Evolutionary conservation across 768 basidiomycete species (phyloP).

Genomic region (Lenzites betulinus): DNA sequence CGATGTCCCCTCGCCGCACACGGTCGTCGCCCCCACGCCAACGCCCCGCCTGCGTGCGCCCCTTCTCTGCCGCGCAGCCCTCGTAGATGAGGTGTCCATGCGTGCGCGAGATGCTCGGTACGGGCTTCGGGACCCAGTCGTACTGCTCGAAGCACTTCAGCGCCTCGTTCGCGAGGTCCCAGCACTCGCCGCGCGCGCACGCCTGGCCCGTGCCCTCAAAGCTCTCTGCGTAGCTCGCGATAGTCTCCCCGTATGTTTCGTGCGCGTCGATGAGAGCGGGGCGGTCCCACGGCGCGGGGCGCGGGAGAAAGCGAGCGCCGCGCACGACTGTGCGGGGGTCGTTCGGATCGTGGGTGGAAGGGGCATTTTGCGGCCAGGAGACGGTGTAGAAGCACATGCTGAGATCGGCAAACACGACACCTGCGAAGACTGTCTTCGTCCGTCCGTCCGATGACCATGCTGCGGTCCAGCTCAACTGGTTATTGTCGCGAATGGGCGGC

Average conservation of each 20-base stretch:
- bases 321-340: constrained; percentile 35
- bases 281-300: constrained; percentile 39
- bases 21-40: constrained; percentile 56
- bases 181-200: constrained; percentile 57
- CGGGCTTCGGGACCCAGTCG: constrained; percentile 47
- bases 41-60: constrained; percentile 36
- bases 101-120: constrained; percentile 50
- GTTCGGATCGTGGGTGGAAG: constrained; percentile 33
- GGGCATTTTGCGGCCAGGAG: constrained; percentile 35
- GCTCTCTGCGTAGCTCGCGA: constrained; percentile 50
- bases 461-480: constrained; percentile 21
- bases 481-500: constrained; percentile 34
- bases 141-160: constrained; percentile 44
- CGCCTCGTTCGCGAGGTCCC: constrained; percentile 57
- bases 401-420: constrained; percentile 50
- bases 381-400: constrained; percentile 52
- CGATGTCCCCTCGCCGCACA: constrained; percentile 55
- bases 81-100: constrained; percentile 57
- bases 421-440: constrained; percentile 36
- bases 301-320: constrained; percentile 41
- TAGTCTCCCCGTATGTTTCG: constrained; percentile 50
- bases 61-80: constrained; percentile 39
- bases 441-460: constrained; percentile 34
- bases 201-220: constrained; percentile 44
- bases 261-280: constrained; percentile 43